Base-by-base conservation (phyloP, 23 red algal species). In the Gracilaria gracilis region DNA sequence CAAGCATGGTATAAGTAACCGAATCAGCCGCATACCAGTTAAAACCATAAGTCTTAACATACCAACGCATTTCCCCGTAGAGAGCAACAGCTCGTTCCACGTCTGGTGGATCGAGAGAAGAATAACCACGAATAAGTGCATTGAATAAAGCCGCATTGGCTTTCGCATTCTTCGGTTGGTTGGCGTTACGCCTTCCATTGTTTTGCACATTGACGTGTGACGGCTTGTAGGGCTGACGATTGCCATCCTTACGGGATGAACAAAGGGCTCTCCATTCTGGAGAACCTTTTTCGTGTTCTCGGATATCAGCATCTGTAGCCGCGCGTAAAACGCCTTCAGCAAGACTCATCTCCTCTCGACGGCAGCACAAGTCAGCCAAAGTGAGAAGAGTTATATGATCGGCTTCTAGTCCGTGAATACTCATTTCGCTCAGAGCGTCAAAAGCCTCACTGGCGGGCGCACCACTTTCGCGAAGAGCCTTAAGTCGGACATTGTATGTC, bases 381-480 rank as follows among this genome's bases (percentile, higher is more conserved):
- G 89, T 93, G 31, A 93, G 79, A 39, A 93, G 66, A 70, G 89
- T 83, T 24, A 85, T 84, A 24, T 93, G 71, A 50, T 93, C 89
- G 20, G 89, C 69, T 61, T 76, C 89, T 11, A 85, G 50, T 16
- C 80, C 89, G 20, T 74, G 36, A n/a, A 25, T 61, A 37, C 72
- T 53, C 89, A 93, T 93, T 61, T 84, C 79, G 11, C 66, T 34
- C 51, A 93, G 53, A 14, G 81, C 55, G n/a, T 64, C 89, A 44
- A 93, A 84, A 2, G 79, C 89, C 11, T 83, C 89, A 77, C 47
- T 84, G 14, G 89, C 42, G 16, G 79, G 57, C 9, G 89, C 81
- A 51, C 79, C 79, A 57, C 77, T 53, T 62, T 93, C 80, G 31
- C 89, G 89, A 37, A 93, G 62, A 0, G 89, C 89, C 89, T 93